These are phyloP conservation scores for Panaeolus cyanescens DNA, from an alignment of 768 basidiomycete genomes.

Conservation along the genomic window DNA sequence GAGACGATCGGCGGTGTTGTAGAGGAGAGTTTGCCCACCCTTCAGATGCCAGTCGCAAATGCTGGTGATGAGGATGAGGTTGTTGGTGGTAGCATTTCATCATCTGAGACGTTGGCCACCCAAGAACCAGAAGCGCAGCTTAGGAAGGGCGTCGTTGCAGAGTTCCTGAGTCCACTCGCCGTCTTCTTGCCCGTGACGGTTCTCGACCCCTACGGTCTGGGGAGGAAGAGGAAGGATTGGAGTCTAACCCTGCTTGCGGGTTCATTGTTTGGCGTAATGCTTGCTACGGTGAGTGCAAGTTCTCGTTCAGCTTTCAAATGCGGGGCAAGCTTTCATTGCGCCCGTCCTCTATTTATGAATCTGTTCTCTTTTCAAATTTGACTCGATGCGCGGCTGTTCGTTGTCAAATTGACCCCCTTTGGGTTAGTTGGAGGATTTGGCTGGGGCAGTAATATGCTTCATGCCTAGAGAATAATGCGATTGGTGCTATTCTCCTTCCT, in stretches of 20 bases:
- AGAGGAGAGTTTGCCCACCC: not conserved
- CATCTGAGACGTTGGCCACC: not conserved
- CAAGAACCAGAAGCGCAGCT: not conserved
- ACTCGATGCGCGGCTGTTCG: not conserved
- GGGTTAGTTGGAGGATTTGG: not conserved
- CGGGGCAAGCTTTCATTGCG: not conserved
- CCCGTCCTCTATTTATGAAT: not conserved
- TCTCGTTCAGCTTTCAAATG: not conserved
- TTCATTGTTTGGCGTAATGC: conserved; percentile 60
- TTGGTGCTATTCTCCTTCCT: not conserved
- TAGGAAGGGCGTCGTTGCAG: conserved; percentile 31
- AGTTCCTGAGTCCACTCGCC: conserved; percentile 57
- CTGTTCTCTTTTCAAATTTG: not conserved
- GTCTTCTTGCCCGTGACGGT: conserved; percentile 68
- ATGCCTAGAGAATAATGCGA: not conserved
- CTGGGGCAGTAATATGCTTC: not conserved
- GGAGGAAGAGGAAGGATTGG: conserved; percentile 65
- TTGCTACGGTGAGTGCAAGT: conserved; percentile 59
- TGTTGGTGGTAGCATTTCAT: not conserved
- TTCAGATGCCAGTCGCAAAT: not conserved
- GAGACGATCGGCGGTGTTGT: conserved; percentile 11
- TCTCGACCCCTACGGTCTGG: conserved; percentile 35
- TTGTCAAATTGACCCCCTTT: not conserved
- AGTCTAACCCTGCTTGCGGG: conserved; percentile 72
- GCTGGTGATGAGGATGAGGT: conserved; percentile 14